Evolutionary conservation across 2,329 filamentous ascomycete species (phyloP), one percentile per base, ranked within the genome.

Genomic region (Clonostachys byssicola): DNA sequence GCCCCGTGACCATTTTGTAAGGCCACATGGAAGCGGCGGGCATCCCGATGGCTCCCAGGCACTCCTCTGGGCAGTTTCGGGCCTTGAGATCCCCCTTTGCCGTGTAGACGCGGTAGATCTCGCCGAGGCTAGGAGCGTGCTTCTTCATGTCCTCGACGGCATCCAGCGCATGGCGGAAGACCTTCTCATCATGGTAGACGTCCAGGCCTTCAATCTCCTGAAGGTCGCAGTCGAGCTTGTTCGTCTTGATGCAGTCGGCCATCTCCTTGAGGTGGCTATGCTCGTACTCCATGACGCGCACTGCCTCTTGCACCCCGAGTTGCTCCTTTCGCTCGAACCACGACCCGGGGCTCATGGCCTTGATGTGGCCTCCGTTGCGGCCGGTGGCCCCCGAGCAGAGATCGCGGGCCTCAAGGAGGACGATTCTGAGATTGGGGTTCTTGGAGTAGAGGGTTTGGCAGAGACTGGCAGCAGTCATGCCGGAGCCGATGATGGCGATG

Each of bases 291-390:
- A 69, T 62, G 4, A 78, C 52, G 12, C 59, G 57, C 4, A 61
- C 61, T 6, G 77, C 76, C 14, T 60, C 54, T 20, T 67, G 63
- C 0, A 54, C 54, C 0, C 68, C 66, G 4, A 70, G 44, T 8
- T 44, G 54, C 5, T 43, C 44, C 34, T 62, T 61, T 5, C 72
- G 56, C 4, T 48, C 49, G 3, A 58, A 54, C 44, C 73, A 76
- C 40, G 68, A 58, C 45, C 70, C 65, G 49, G 75, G 68, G 4
- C 73, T 69, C 4, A 62, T 60, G 23, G 63, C 58, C 56, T 78
- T 76, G 50, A 78, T 70, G 55, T 76, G 75, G 0, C 74, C 76
- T 17, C 75, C 76, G 50, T 79, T 79, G 43, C 77, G 67, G 2
- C 72, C 77, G 9, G 77, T 80, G 4, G 76, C 77, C 14, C 77